Conservation (phyloP, 768 basidiomycete genomes). For the Pisolithus microcarpus region DNA sequence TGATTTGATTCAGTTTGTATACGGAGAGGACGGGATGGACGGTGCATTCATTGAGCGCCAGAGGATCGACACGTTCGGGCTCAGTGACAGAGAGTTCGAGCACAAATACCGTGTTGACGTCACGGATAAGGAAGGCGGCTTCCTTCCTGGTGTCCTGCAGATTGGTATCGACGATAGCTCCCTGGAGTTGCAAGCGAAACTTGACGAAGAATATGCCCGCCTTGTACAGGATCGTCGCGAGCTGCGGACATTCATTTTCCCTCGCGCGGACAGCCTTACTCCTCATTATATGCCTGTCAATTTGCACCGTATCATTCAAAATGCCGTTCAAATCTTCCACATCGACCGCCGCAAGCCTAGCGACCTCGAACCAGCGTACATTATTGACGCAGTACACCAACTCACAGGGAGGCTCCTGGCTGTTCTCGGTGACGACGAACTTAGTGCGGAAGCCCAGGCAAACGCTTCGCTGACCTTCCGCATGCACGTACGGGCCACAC, state of each 20-base stretch:
- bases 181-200: conserved; percentile 69
- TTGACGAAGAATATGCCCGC: conserved; percentile 72
- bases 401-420: conserved; percentile 74
- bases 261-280: conserved; percentile 56
- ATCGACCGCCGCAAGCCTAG: conserved; percentile 91
- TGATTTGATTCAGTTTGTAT: conserved; percentile 92
- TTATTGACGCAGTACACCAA: conserved; percentile 71
- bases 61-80: conserved; percentile 80
- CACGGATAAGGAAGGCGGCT: conserved; percentile 74
- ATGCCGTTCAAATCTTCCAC: conserved; percentile 94
- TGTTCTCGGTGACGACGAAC: conserved; percentile 75
- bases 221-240: conserved; percentile 67
- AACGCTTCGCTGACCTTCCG: conserved; percentile 90
- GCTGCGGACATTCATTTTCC: conserved; percentile 82
- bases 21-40: conserved; percentile 99
- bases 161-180: conserved; percentile 84
- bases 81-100: conserved; percentile 79
- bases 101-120: conserved; percentile 93
- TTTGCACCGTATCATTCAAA: conserved; percentile 90
- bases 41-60: conserved; percentile 97
- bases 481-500: conserved; percentile 86
- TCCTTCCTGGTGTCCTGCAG: conserved; percentile 73
- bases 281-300: conserved; percentile 94
- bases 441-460: conserved; percentile 71
- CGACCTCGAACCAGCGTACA: conserved; percentile 83